Evolutionary conservation across 495 filamentous ascomycete species (phyloP), one percentile per base, ranked within the genome.

Genomic region (Oleoguttula mirabilis): DNA sequence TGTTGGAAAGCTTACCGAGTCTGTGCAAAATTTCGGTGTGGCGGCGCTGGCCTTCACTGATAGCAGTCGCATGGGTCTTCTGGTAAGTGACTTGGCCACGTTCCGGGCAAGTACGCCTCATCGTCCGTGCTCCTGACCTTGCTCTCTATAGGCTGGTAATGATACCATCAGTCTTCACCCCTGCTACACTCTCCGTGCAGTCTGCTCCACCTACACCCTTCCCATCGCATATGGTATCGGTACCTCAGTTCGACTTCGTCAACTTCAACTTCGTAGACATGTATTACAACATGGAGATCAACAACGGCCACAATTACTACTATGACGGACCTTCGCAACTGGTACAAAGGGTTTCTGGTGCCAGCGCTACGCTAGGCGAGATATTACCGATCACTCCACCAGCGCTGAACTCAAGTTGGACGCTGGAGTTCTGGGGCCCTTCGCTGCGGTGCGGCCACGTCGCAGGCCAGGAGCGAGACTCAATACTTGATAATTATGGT

Each of bases 121-220:
- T n/a, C n/a, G n/a, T n/a, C n/a, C n/a, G n/a, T n/a, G n/a, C n/a
- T n/a, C n/a, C n/a, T n/a, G n/a, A n/a, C n/a, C n/a, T 12, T 21
- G 11, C 4, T 41, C 19, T 24, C 31, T 22, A 41, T 10, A 48
- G 46, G 46, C 14, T n/a, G 10, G 24, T 43, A 10, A 31, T 39
- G 21, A 38, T 48, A 14, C 31, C 46, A 5, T 48, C 39, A 4
- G 38, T 48, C 35, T 19, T 48, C 11, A 43, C 46, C 24, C 39
- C 46, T 15, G 39, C 39, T 8, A 48, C 46, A 21, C 33, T 48
- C 3, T 48, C 46, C 2, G 39, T 48, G n/a, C 2, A 48, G 16
- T 5, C 5, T 30, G 42, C 42, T 10, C 11, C 24, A 2, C n/a
- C 30, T 3, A 4, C 2, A 3, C 42, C 42, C 2, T 10, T 16